These are phyloP conservation scores for Adiantum capillusveneris DNA, from an alignment of 75 land plant genomes.

Conservation along the genomic window DNA sequence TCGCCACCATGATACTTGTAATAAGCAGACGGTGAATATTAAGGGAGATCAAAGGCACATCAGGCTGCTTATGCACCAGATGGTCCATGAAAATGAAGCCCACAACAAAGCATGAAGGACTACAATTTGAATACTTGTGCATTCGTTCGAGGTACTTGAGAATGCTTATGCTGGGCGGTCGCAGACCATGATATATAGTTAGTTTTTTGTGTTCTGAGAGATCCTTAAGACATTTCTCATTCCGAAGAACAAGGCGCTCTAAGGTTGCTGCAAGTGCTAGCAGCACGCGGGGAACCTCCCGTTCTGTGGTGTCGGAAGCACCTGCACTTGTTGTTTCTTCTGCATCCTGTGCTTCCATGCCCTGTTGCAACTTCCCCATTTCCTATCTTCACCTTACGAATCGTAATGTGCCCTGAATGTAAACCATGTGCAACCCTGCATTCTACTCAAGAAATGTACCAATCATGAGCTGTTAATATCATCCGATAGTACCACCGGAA, in stretches of 20 bases:
- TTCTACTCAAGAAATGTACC: too few species aligned
- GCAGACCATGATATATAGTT: conserved; percentile 58
- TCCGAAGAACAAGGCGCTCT: conserved; percentile 40
- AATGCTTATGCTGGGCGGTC: conserved; percentile 48
- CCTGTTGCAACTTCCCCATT: too few species aligned
- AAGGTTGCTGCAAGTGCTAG: conserved; percentile 42
- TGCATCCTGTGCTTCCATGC: background rate
- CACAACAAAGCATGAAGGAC: conserved; percentile 62
- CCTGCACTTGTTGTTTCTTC: conserved; percentile 22
- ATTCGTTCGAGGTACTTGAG: conserved; percentile 55
- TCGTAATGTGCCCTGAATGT: too few species aligned
- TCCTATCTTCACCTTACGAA: too few species aligned
- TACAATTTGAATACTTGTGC: conserved; percentile 63
- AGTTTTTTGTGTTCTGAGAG: conserved; percentile 10
- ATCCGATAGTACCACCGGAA: too few species aligned
- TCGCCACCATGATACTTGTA: conserved; percentile 66
- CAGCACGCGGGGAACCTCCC: conserved; percentile 34
- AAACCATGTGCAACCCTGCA: too few species aligned
- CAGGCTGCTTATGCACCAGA: conserved; percentile 34
- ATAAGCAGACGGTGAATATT: conserved; percentile 68
- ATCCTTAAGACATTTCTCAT: conserved; percentile 28
- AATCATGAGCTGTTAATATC: too few species aligned
- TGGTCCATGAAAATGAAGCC: conserved; percentile 55
- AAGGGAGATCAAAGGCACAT: conserved; percentile 40
- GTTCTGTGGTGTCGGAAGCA: conserved; percentile 11